Evolutionary conservation across 1,284 basidiomycete species (phyloP).

Genomic region (Heterobasidion annosum): DNA sequence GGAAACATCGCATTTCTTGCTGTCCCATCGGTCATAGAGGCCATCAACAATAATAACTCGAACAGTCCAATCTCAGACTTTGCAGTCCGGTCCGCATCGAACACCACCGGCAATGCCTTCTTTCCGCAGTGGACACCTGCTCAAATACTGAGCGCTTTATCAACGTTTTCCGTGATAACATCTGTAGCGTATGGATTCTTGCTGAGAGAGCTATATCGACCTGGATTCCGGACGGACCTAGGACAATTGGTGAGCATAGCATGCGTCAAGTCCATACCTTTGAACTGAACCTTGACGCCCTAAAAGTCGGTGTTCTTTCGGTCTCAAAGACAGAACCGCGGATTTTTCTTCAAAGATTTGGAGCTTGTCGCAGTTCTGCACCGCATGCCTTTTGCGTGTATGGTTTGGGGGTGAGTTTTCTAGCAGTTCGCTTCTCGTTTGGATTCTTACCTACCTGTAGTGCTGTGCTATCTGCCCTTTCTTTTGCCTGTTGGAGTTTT

Average conservation of each 20-base stretch:
- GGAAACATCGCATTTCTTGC: constrained; percentile 1
- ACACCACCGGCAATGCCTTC: background rate
- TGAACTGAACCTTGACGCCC: background rate
- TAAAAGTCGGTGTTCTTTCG: background rate
- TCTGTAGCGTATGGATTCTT: background rate
- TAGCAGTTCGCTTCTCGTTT: background rate
- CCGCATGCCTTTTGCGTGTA: background rate
- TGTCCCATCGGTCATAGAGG: constrained; percentile 3
- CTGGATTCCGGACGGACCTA: background rate
- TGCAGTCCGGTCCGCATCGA: background rate
- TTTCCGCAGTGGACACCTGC: background rate
- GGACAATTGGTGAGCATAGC: background rate
- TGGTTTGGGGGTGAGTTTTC: background rate
- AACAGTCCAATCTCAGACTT: background rate
- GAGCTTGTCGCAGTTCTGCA: background rate
- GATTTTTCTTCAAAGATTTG: background rate
- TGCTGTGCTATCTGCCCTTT: background rate
- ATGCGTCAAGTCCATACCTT: background rate
- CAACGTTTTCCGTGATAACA: background rate
- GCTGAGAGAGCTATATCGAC: background rate
- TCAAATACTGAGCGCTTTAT: background rate
- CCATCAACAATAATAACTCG: background rate
- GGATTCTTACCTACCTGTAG: background rate
- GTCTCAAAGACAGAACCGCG: background rate
- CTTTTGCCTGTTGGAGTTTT: background rate